Percentiles rank a stretch among this genome's conserved stretches.
phyloP scores from a whole-genome alignment of 2,329 filamentous ascomycete species.

The Ustulina deusta region DNA sequence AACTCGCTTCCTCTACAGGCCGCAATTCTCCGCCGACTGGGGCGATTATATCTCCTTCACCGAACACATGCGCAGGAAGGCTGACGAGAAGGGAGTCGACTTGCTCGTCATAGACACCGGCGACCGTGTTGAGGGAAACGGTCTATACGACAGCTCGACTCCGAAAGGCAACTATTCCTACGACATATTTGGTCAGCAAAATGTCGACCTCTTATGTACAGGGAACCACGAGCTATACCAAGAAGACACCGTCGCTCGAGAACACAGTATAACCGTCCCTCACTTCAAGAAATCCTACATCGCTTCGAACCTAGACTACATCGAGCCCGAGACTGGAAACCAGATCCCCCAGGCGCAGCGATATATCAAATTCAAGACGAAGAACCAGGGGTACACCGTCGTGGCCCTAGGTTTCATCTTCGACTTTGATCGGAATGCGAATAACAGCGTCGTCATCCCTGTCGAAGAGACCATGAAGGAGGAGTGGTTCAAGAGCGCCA shows the following conservation, averaged over 20 bases:
- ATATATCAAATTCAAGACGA: constrained; percentile 90
- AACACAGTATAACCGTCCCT: constrained; percentile 83
- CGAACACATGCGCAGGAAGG: constrained; percentile 80
- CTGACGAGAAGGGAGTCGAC: constrained; percentile 83
- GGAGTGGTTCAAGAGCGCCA: constrained; percentile 88
- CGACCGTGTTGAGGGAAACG: constrained; percentile 93
- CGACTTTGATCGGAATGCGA: constrained; percentile 89
- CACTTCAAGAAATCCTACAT: constrained; percentile 85
- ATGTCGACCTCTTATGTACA: constrained; percentile 84
- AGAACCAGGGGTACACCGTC: constrained; percentile 85
- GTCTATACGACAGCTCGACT: constrained; percentile 88
- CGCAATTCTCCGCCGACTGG: constrained; percentile 96
- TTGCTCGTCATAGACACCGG: constrained; percentile 95
- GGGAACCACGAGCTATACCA: constrained; percentile 98
- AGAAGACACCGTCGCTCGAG: constrained; percentile 78
- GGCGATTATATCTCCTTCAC: constrained; percentile 97
- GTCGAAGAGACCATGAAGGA: constrained; percentile 86
- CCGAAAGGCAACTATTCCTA: constrained; percentile 92
- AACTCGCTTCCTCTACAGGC: constrained; percentile 59
- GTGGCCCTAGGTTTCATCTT: constrained; percentile 95
- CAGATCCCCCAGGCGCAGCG: constrained; percentile 81
- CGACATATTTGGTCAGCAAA: constrained; percentile 85
- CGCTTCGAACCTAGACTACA: constrained; percentile 92
- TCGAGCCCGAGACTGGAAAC: constrained; percentile 77
- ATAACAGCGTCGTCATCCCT: constrained; percentile 86